Percentiles rank a stretch among this genome's conserved stretches.
Conservation (phyloP, 2,329 filamentous ascomycete genomes). For the Colletotrichum zoysiae region DNA sequence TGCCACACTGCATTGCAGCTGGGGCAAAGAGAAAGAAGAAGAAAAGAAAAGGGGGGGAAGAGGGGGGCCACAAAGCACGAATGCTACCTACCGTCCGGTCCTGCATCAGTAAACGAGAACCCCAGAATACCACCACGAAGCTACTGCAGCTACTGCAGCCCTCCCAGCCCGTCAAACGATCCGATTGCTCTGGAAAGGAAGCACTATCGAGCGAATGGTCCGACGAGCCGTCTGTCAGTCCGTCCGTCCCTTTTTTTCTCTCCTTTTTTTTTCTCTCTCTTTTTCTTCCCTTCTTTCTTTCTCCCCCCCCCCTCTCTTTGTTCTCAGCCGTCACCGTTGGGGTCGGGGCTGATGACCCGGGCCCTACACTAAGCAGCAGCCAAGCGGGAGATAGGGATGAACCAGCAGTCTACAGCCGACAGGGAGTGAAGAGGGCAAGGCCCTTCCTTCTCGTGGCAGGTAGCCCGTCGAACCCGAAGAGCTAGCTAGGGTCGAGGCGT, state of each 20-base stretch:
- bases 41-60: background rate
- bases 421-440: background rate
- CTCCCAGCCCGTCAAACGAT: constrained; percentile 7
- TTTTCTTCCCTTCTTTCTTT: too few species aligned
- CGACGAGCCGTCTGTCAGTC: background rate
- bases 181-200: constrained; percentile 5
- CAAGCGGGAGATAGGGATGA: background rate
- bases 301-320: background rate
- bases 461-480: background rate
- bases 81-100: background rate
- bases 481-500: constrained; percentile 4
- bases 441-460: background rate
- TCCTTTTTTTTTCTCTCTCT: background rate
- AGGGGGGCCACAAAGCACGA: background rate
- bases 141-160: constrained; percentile 16
- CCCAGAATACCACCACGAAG: background rate
- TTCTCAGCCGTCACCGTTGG: constrained; percentile 14
- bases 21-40: too few species aligned
- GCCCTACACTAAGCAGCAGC: background rate
- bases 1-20: background rate
- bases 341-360: background rate
- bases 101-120: background rate
- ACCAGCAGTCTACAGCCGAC: background rate
- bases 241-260: background rate
- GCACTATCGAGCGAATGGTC: background rate